Evolutionary conservation across 2,329 filamentous ascomycete genomes (phyloP).

Genomic region (Clarireedia sp.): DNA sequence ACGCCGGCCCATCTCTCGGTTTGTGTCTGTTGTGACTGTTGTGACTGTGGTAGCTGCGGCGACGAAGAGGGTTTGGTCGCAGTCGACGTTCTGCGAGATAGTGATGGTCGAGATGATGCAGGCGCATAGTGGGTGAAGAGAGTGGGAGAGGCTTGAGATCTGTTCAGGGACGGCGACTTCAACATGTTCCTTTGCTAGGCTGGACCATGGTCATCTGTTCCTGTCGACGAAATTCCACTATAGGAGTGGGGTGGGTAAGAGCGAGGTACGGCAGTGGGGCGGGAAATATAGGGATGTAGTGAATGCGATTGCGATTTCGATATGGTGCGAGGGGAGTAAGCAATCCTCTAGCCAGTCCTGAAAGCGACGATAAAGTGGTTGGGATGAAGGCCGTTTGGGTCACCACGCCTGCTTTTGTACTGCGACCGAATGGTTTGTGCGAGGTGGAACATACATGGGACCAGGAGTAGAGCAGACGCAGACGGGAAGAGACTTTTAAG

Average conservation of each 20-base stretch:
- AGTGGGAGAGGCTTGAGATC: constrained; percentile 25
- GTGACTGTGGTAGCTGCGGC: constrained; percentile 9
- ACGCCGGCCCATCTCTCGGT: constrained; percentile 16
- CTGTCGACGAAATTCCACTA: neutral
- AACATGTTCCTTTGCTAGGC: constrained; percentile 23
- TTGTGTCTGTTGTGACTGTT: constrained; percentile 15
- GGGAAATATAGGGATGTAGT: neutral
- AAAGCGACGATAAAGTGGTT: too few species aligned
- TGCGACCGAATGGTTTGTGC: too few species aligned
- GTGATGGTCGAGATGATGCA: constrained; percentile 18
- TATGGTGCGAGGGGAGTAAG: neutral
- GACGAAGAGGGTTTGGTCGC: constrained; percentile 15
- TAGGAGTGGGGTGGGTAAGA: constrained; percentile 7
- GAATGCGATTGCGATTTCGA: neutral
- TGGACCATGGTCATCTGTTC: constrained; percentile 16
- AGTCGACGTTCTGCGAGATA: constrained; percentile 20
- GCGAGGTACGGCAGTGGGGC: neutral
- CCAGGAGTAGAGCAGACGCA: neutral
- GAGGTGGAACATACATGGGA: too few species aligned
- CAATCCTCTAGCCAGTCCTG: neutral
- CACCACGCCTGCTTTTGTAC: too few species aligned
- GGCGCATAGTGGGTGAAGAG: constrained; percentile 25
- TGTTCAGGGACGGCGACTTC: constrained; percentile 22
- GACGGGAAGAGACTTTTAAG: neutral
- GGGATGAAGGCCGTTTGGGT: too few species aligned